Base-by-base conservation (phyloP, 106 monocot species). In the Platanthera zijinensis region DNA sequence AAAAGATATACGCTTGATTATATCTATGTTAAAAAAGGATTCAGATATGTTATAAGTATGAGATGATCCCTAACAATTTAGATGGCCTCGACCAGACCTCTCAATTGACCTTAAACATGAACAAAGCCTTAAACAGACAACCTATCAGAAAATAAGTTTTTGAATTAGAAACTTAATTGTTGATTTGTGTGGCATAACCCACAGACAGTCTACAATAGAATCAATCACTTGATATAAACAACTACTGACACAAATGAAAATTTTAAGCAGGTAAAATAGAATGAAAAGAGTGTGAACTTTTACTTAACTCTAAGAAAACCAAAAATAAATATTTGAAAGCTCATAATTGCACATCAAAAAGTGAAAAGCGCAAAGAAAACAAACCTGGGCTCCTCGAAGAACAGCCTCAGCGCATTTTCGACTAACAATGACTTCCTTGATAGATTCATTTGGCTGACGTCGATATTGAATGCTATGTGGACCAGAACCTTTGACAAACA, bases 351-450 rank as follows among this genome's bases (percentile, higher is more conserved):
- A 48, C 46, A 70, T 8, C 19, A 51, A 51, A 50, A 72, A n/a
- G 14, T 46, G 18, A 49, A 77, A 76, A 50, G 18, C 2, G 22
- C n/a, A 32, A 48, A 61, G n/a, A 48, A 80, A 2, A 78, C 39
- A 22, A 85, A 94, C 97, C 92, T 99, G 94, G 25, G 97, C 97
- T 69, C 97, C 97, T 86, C 97, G 86, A 80, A 94, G 97, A 82
- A 99, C 94, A 69, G 97, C 87, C 84, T 99, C 97, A 25, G 90
- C 97, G 83, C 97, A 99, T 81, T 94, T 99, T 21, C 97, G 87
- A 84, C 97, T 99, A 54, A 99, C 94, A 80, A 99, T 85, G 28
- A 99, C 77, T 84, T 99, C 97, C 79, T 94, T 99, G 15, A 90
- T 7, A 47, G 89, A 73, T 77, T 83, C 71, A 78, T 50, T 62